phyloP scores from a whole-genome alignment of 768 basidiomycete species.

The Lactarius trivialis region DNA sequence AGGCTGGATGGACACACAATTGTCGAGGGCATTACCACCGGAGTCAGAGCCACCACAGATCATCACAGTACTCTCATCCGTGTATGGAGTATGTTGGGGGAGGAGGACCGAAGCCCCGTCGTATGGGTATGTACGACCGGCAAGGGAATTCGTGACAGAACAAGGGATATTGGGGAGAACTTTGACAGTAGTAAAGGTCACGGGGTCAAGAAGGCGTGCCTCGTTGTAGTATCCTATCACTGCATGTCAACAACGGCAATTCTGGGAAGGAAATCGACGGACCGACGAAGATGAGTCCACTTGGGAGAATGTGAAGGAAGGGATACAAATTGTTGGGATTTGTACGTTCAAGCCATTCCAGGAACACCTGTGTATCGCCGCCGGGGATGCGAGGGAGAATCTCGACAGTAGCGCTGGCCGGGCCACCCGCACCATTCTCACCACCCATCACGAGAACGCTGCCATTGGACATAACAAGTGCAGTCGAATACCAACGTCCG shows the following conservation, averaged over 20 bases:
- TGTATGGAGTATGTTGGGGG: conserved; percentile 68
- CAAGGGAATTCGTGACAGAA: conserved; percentile 62
- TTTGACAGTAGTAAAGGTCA: conserved; percentile 53
- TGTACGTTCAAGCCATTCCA: conserved; percentile 63
- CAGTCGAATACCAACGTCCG: conserved; percentile 68
- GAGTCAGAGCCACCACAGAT: conserved; percentile 72
- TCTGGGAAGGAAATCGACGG: conserved; percentile 22
- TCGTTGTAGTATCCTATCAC: conserved; percentile 68
- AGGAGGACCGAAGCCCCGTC: conserved; percentile 65
- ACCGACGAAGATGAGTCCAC: conserved; percentile 66
- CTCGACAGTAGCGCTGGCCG: conserved; percentile 62
- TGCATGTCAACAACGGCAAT: neutral
- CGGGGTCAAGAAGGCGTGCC: conserved; percentile 65
- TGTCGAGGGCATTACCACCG: conserved; percentile 48
- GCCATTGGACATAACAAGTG: conserved; percentile 66
- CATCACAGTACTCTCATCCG: conserved; percentile 58
- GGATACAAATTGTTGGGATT: conserved; percentile 80
- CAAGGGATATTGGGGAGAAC: conserved; percentile 65
- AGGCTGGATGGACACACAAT: conserved; percentile 64
- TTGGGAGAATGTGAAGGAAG: conserved; percentile 66
- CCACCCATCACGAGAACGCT: conserved; percentile 73
- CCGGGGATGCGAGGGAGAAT: conserved; percentile 61
- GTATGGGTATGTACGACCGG: conserved; percentile 70
- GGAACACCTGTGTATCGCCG: conserved; percentile 50
- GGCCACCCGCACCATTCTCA: conserved; percentile 60